Percentiles rank a stretch among this genome's conserved stretches.
phyloP scores from a whole-genome alignment of 2,329 filamentous ascomycete genomes.

The Monosporascus sp. region DNA sequence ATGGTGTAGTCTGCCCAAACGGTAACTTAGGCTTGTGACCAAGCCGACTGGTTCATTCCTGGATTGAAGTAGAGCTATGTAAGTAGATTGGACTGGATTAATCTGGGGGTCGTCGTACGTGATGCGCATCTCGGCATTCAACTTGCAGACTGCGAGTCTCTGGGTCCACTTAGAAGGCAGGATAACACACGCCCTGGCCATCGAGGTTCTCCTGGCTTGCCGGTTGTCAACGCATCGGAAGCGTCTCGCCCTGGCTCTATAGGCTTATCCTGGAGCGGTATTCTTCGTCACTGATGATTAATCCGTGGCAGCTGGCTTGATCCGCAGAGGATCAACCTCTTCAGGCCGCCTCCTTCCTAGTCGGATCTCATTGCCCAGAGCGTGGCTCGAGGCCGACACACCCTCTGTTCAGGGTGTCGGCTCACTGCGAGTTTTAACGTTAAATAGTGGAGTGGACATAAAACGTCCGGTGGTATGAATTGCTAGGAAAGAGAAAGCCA shows the following conservation, averaged over 20 bases:
- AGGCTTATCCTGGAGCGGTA: too few species aligned
- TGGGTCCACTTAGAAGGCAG: not conserved
- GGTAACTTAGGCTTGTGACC: not conserved
- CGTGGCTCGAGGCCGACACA: too few species aligned
- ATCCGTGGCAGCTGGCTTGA: not conserved
- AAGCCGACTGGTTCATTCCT: not conserved
- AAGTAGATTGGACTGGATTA: constrained; percentile 5
- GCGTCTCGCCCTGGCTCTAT: too few species aligned
- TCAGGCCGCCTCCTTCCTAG: not conserved
- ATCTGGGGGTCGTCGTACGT: constrained; percentile 4
- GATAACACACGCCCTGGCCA: not conserved
- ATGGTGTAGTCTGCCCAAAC: too few species aligned
- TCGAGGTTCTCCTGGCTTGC: not conserved
- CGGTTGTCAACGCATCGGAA: not conserved
- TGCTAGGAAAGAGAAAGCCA: too few species aligned
- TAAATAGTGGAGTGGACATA: too few species aligned
- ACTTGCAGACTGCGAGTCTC: not conserved
- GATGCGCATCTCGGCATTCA: constrained; percentile 18
- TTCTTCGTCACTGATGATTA: too few species aligned
- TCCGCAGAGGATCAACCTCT: not conserved
- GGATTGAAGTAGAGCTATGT: not conserved
- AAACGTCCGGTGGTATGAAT: too few species aligned
- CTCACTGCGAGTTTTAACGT: too few species aligned
- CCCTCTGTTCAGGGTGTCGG: too few species aligned
- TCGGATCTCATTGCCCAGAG: too few species aligned